Conservation (phyloP, 192 early-diverging fungal genomes). For the Coemansia interrupta region DNA sequence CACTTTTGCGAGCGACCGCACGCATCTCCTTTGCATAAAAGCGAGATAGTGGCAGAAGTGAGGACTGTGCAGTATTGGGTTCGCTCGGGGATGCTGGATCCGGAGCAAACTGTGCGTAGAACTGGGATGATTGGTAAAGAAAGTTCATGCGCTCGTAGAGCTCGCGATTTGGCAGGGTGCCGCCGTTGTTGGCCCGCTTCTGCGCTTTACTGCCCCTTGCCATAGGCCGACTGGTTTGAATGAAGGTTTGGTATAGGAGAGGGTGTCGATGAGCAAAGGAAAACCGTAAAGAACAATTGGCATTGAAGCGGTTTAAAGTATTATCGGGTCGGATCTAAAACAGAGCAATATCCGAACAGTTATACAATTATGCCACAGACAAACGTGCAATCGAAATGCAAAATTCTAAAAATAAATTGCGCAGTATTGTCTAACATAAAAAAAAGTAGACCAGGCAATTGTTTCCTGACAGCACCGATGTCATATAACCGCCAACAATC, state of each 20-base stretch:
- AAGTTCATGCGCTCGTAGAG: slow-evolving; percentile 48
- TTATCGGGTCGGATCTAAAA: no score
- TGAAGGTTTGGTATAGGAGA: not conserved
- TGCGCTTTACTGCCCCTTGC: slow-evolving; percentile 10
- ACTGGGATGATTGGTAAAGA: slow-evolving; percentile 42
- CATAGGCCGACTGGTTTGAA: not conserved
- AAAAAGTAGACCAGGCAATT: not conserved
- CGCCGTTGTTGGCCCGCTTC: slow-evolving; percentile 4
- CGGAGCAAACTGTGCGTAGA: slow-evolving; percentile 13
- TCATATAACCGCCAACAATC: no score
- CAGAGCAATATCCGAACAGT: not conserved
- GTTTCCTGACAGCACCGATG: not conserved
- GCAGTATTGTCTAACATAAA: no score
- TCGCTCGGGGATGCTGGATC: not conserved
- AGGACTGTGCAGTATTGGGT: slow-evolving; percentile 6
- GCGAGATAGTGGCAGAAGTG: slow-evolving; percentile 28
- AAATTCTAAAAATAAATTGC: not conserved
- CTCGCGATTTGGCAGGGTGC: slow-evolving; percentile 40
- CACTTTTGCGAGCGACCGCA: slow-evolving; percentile 39
- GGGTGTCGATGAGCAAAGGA: not conserved
- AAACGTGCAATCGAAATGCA: not conserved
- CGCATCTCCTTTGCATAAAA: slow-evolving; percentile 47
- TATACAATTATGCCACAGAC: not conserved
- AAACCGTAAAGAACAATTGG: not conserved
- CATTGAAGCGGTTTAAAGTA: no score